These are phyloP conservation scores for Agaricus bisporus DNA, from an alignment of 768 basidiomycete species.

Conservation along the genomic window DNA sequence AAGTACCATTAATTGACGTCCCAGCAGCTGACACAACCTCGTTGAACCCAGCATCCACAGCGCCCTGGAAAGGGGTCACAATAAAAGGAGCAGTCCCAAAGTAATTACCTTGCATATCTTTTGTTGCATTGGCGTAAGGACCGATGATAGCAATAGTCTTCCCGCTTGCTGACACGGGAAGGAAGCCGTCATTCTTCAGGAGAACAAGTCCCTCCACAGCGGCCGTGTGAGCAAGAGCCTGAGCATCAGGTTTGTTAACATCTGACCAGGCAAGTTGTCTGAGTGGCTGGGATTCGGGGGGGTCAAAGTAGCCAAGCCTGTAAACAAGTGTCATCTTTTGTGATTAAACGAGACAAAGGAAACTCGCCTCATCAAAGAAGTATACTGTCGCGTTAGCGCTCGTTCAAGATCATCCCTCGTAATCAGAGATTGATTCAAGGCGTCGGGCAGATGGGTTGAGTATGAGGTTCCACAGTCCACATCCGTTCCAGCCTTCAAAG, in stretches of 20 bases:
- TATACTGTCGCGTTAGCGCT: slow-evolving; percentile 41
- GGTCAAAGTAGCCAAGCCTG: slow-evolving; percentile 55
- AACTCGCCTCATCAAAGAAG: slow-evolving; percentile 44
- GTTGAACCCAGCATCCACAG: slow-evolving; percentile 38
- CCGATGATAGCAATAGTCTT: slow-evolving; percentile 55
- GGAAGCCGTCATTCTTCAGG: slow-evolving; percentile 56
- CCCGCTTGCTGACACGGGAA: slow-evolving; percentile 41
- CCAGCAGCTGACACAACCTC: slow-evolving; percentile 36
- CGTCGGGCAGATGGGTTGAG: slow-evolving; percentile 35
- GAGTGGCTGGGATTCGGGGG: slow-evolving; percentile 41
- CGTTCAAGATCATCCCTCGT: slow-evolving; percentile 35
- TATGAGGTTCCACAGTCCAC: slow-evolving; percentile 50
- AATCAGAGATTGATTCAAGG: slow-evolving; percentile 42
- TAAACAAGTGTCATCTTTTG: background rate
- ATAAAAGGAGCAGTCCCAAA: slow-evolving; percentile 49
- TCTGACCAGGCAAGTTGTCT: slow-evolving; percentile 42
- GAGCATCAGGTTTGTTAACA: slow-evolving; percentile 41
- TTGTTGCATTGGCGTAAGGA: slow-evolving; percentile 52
- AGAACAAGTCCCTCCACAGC: slow-evolving; percentile 52
- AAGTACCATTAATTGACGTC: slow-evolving; percentile 32
- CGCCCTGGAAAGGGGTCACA: slow-evolving; percentile 45
- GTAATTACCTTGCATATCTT: slow-evolving; percentile 55
- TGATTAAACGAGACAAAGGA: background rate
- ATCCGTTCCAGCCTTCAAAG: slow-evolving; percentile 48
- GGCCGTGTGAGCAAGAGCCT: slow-evolving; percentile 42